Percentiles rank a stretch among this genome's conserved stretches.
These are phyloP conservation scores for Xylariales sp. DNA, from an alignment of 2,329 filamentous ascomycete species.

Conservation along the genomic window DNA sequence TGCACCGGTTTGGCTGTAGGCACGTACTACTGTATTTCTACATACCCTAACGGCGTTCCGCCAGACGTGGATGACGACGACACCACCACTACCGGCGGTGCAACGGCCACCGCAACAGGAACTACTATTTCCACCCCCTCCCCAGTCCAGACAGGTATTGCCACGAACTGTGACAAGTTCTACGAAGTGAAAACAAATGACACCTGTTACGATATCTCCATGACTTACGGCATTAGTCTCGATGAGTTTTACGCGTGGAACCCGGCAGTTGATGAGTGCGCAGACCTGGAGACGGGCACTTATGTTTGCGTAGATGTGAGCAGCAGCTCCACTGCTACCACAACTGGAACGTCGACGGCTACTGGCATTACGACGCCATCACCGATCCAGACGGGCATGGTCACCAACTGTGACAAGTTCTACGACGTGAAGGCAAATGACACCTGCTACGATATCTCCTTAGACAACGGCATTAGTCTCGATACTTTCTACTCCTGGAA, in stretches of 20 bases:
- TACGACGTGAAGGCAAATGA: neutral
- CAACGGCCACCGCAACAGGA: neutral
- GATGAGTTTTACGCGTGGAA: conserved; percentile 1
- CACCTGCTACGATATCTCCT: neutral
- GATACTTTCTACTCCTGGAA: conserved; percentile 1
- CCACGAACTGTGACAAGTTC: neutral
- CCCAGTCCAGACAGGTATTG: neutral
- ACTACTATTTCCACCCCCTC: neutral
- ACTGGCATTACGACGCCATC: neutral
- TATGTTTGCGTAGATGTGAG: neutral
- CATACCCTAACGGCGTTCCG: neutral
- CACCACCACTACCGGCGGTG: neutral
- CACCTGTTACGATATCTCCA: neutral
- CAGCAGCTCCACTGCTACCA: neutral
- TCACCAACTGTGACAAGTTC: neutral
- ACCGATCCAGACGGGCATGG: neutral
- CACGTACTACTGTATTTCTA: neutral
- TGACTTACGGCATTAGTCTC: neutral
- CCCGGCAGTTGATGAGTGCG: neutral
- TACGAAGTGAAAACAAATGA: neutral
- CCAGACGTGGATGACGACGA: neutral
- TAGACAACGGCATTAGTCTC: neutral
- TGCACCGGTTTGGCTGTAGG: neutral
- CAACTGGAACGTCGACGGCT: neutral
- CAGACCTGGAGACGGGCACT: neutral